Percentiles rank a stretch among this genome's conserved stretches.
These are phyloP conservation scores for Exophiala phaeomuriformis DNA, from an alignment of 2,329 filamentous ascomycete genomes.

Conservation along the genomic window DNA sequence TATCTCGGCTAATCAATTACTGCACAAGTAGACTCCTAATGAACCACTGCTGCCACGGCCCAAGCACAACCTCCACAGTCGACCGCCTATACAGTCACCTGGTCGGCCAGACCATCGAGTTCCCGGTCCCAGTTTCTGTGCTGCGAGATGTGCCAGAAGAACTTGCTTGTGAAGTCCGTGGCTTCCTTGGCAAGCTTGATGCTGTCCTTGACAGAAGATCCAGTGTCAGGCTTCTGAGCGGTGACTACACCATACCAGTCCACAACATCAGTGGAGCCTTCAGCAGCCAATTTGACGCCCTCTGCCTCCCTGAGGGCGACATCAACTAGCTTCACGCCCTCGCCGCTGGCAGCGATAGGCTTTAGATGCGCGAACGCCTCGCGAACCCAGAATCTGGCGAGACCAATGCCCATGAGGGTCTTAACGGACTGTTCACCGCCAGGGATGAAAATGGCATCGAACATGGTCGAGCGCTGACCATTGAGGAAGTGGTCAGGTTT, in stretches of 20 bases:
- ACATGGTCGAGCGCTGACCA: constrained; percentile 68
- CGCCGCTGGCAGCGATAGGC: constrained; percentile 66
- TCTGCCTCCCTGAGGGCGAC: constrained; percentile 40
- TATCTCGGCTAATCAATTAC: too few species aligned
- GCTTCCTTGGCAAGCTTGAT: constrained; percentile 60
- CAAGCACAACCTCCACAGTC: too few species aligned
- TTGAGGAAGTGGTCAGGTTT: constrained; percentile 71
- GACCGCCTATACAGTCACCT: constrained; percentile 12
- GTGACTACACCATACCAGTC: constrained; percentile 76
- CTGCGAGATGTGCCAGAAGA: constrained; percentile 61
- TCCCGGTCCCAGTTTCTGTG: constrained; percentile 71
- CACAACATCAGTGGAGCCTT: constrained; percentile 43
- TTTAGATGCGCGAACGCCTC: constrained; percentile 80
- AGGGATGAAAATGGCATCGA: constrained; percentile 71
- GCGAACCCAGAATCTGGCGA: constrained; percentile 67
- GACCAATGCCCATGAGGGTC: constrained; percentile 60
- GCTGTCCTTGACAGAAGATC: constrained; percentile 48
- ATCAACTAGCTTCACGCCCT: constrained; percentile 59
- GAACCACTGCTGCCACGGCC: too few species aligned
- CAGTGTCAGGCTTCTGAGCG: constrained; percentile 45
- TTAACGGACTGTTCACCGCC: constrained; percentile 60
- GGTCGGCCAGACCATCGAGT: constrained; percentile 54
- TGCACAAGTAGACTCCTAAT: too few species aligned
- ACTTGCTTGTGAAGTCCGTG: constrained; percentile 62
- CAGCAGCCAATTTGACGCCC: constrained; percentile 42